Evolutionary conservation across 2,329 filamentous ascomycete species (phyloP), one percentile per base, ranked within the genome.

Genomic region (Sarocladium oryzae): DNA sequence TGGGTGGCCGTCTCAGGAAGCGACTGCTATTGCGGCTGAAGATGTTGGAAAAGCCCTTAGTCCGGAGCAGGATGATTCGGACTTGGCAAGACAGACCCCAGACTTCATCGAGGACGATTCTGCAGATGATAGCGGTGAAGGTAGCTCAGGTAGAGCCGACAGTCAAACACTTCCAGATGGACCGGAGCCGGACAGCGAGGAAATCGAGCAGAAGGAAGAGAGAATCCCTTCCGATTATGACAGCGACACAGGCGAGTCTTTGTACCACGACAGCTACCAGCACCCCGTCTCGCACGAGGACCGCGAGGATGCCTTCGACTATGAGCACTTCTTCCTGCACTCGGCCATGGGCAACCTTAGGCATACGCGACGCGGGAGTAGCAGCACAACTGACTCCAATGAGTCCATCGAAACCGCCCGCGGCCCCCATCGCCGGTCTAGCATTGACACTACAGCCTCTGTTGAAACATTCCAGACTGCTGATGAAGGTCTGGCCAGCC

Each of bases 321-420:
- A 97, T 56, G 88, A 96, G 66, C 85, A 95, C 63, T 96, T 96
- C 69, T 96, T 96, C 66, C 76, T 96, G 13, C 90, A 96, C 66
- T 95, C 89, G 58, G 89, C 90, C 10, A 85, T 96, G 78, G 90
- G 89, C 5, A 89, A 79, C 2, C 84, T 89, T 61, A 83, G 78
- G 57, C 67, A 73, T 9, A 24, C 24, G 5, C 36, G 46, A 37
- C 46, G 46, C 9, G 46, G 28, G 9, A 49, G 46, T 26, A 26
- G 8, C 20, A 49, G 46, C 32, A 49, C 30, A 11, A 49, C 33
- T 6, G 46, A 37, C 15, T 85, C 82, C 0, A 78, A 80, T 37
- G 77, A 74, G 52, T 85, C 82, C 13, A 74, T 80, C 2, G 80
- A 82, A 62, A 86, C 82, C 0, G 79, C 81, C 1, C 72, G 78